These are phyloP conservation scores for Tolypocladium album DNA, from an alignment of 2,329 filamentous ascomycete genomes.

Conservation along the genomic window DNA sequence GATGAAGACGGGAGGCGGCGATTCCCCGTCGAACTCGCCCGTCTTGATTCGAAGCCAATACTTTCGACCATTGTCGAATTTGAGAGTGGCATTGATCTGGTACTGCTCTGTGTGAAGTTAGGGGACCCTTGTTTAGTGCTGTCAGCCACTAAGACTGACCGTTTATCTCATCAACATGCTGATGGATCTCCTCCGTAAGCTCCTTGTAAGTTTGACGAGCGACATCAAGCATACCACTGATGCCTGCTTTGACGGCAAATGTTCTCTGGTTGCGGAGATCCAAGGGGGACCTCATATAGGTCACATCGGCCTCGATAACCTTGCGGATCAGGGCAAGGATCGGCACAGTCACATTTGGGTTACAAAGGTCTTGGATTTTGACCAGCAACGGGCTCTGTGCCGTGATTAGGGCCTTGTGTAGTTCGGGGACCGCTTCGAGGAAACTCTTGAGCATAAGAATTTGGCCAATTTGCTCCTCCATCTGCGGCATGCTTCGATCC, in stretches of 20 bases:
- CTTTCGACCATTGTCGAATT: conserved; percentile 65
- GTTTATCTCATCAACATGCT: conserved; percentile 57
- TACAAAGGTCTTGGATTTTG: conserved; percentile 61
- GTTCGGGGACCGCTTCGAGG: conserved; percentile 52
- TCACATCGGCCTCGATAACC: conserved; percentile 72
- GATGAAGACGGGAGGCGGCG: conserved; percentile 60
- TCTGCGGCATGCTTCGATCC: conserved; percentile 53
- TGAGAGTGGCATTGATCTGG: conserved; percentile 52
- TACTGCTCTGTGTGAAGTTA: conserved; percentile 34
- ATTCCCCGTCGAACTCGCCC: conserved; percentile 48
- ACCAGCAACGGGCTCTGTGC: conserved; percentile 54
- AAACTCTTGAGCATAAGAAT: conserved; percentile 82
- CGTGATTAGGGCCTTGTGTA: conserved; percentile 58
- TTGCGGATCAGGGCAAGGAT: conserved; percentile 55
- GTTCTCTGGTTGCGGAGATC: conserved; percentile 83
- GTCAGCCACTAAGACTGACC: conserved; percentile 29
- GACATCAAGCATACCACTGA: conserved; percentile 80
- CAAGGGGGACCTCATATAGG: conserved; percentile 66
- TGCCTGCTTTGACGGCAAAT: conserved; percentile 78
- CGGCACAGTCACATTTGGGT: conserved; percentile 46
- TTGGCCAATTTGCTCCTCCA: conserved; percentile 76
- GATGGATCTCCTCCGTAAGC: conserved; percentile 64
- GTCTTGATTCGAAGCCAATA: conserved; percentile 65
- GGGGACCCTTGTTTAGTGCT: too few relatives aligned
- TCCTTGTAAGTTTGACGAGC: conserved; percentile 86